A percentile compares a stretch with the other conserved stretches of the same genome.
These are phyloP conservation scores for Thelonectria blattea DNA, from an alignment of 2,329 filamentous ascomycete genomes.

Conservation along the genomic window DNA sequence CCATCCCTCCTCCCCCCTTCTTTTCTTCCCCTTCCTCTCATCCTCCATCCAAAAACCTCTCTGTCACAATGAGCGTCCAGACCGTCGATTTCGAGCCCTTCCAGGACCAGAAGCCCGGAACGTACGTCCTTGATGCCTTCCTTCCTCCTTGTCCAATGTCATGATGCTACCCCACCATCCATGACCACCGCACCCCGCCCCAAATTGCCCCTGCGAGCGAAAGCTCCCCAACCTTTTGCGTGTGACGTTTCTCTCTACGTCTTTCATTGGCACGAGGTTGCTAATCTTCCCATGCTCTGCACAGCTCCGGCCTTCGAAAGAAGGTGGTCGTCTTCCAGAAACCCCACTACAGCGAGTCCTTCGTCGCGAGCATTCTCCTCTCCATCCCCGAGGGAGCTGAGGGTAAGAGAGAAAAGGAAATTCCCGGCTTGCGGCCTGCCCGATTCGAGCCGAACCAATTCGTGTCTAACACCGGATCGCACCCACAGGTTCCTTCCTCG, in stretches of 20 bases:
- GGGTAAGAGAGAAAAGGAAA: constrained; percentile 51
- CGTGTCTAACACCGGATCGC: constrained; percentile 27
- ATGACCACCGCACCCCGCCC: constrained; percentile 22
- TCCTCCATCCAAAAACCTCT: constrained; percentile 9
- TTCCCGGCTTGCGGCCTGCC: neutral
- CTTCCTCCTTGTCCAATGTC: constrained; percentile 15
- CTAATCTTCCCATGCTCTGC: constrained; percentile 13
- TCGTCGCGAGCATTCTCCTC: constrained; percentile 90
- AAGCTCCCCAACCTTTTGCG: constrained; percentile 9
- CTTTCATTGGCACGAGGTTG: no score
- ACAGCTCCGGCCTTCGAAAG: constrained; percentile 95
- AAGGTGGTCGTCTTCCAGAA: constrained; percentile 98
- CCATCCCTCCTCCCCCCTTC: neutral
- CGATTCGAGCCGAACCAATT: constrained; percentile 15
- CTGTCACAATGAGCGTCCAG: constrained; percentile 68
- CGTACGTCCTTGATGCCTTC: constrained; percentile 71
- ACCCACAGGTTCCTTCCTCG: constrained; percentile 72
- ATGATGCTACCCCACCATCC: constrained; percentile 1
- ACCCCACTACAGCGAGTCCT: constrained; percentile 93
- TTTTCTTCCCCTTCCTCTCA: constrained; percentile 11
- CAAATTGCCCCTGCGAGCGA: neutral
- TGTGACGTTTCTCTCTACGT: neutral
- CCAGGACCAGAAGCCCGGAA: constrained; percentile 97
- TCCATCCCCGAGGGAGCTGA: constrained; percentile 95
- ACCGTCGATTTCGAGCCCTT: constrained; percentile 86